phyloP scores from a whole-genome alignment of 305 asterid genomes.

The Nicotiana rustica region DNA sequence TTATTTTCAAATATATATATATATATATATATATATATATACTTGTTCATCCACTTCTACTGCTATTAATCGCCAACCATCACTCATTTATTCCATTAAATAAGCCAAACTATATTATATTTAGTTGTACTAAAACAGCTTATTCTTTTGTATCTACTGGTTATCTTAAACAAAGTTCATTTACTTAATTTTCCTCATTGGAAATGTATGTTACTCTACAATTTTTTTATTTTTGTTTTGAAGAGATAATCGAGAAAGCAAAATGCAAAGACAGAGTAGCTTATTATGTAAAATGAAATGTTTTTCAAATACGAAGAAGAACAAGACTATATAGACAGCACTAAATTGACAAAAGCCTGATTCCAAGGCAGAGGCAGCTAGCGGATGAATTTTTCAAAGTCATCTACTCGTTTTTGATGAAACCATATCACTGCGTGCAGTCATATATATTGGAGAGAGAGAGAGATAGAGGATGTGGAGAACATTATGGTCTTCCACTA shows the following conservation, averaged over 20 bases:
- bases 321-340: neutral
- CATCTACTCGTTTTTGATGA: slow-evolving; percentile 34
- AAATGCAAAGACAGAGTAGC: neutral
- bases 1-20: no score
- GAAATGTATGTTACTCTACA: neutral
- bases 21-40: no score
- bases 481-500: slow-evolving; percentile 39
- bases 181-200: neutral
- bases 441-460: neutral
- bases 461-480: slow-evolving; percentile 31
- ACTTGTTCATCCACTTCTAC: neutral
- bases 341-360: slow-evolving; percentile 26
- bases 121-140: no score
- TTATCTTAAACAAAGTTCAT: neutral
- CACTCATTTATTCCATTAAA: neutral
- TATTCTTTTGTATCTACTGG: neutral
- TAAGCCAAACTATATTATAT: neutral
- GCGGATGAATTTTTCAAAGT: slow-evolving; percentile 29
- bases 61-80: neutral
- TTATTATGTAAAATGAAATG: neutral
- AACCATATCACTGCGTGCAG: slow-evolving; percentile 21
- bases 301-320: neutral
- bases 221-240: neutral
- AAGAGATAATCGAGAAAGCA: neutral
- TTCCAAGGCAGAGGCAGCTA: slow-evolving; percentile 25